A percentile compares a stretch with the other conserved stretches of the same genome.
phyloP scores from a whole-genome alignment of 2,329 filamentous ascomycete genomes.

The Didymella segeticola region DNA sequence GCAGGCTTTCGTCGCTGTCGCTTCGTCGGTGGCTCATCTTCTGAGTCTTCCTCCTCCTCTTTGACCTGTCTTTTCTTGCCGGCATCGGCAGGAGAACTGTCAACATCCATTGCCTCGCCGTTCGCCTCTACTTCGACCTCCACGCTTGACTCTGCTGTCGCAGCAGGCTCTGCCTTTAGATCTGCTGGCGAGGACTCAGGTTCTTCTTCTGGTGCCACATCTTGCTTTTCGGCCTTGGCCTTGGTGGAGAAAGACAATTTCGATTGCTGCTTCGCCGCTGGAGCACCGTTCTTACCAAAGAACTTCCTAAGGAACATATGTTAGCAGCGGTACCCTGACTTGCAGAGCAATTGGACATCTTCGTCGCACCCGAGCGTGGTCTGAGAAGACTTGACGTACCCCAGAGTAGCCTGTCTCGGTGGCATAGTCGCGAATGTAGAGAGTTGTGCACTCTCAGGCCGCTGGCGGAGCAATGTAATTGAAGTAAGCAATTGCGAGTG shows the following conservation, averaged over 20 bases:
- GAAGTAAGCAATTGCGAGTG: slow-evolving; percentile 17
- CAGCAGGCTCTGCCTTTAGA: slow-evolving; percentile 24
- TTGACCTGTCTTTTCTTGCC: slow-evolving; percentile 38
- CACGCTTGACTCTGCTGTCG: slow-evolving; percentile 21
- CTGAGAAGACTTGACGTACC: slow-evolving; percentile 82
- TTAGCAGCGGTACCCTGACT: slow-evolving; percentile 14
- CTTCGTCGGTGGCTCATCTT: slow-evolving; percentile 48
- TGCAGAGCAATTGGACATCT: slow-evolving; percentile 1
- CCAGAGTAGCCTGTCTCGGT: slow-evolving; percentile 80
- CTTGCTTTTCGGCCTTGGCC: slow-evolving; percentile 51
- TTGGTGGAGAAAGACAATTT: slow-evolving; percentile 76
- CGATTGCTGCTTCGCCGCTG: slow-evolving; percentile 73
- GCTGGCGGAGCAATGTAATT: slow-evolving; percentile 6
- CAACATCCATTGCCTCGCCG: slow-evolving; percentile 35
- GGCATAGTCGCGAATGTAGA: slow-evolving; percentile 48
- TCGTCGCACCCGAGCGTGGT: slow-evolving; percentile 72
- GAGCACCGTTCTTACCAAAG: slow-evolving; percentile 72
- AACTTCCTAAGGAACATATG: slow-evolving; percentile 71
- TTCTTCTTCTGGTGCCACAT: slow-evolving; percentile 27
- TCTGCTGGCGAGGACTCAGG: slow-evolving; percentile 27
- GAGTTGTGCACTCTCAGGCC: slow-evolving; percentile 2
- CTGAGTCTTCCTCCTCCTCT: slow-evolving; percentile 42
- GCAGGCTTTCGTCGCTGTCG: slow-evolving; percentile 43
- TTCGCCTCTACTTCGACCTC: slow-evolving; percentile 29
- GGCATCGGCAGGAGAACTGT: slow-evolving; percentile 22